Evolutionary conservation across 768 basidiomycete species (phyloP).

Genomic region (Inosperma sp.): DNA sequence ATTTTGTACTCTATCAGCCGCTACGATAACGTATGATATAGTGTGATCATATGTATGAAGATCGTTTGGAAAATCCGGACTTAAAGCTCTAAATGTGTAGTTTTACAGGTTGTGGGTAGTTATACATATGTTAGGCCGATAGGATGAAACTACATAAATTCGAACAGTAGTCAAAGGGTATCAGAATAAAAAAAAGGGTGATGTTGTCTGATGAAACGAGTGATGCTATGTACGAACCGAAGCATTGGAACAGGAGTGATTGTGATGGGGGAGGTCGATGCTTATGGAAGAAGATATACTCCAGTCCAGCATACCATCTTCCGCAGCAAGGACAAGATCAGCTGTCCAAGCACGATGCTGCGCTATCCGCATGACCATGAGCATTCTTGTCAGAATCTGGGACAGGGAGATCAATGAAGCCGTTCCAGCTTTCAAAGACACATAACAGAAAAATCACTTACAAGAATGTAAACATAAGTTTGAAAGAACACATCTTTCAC

Average conservation of each 20-base stretch:
- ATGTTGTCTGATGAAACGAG: background rate
- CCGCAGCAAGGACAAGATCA: constrained; percentile 31
- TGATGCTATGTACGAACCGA: background rate
- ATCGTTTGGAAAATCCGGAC: too few relatives aligned
- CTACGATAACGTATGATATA: too few relatives aligned
- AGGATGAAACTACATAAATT: background rate
- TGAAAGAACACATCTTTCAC: constrained; percentile 30
- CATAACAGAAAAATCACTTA: constrained; percentile 16
- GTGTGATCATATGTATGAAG: too few relatives aligned
- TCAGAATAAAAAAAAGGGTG: background rate
- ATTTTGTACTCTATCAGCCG: too few relatives aligned
- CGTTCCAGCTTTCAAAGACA: background rate
- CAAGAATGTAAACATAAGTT: constrained; percentile 29
- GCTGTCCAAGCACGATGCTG: constrained; percentile 38
- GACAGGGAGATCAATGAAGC: background rate
- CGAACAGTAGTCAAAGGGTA: background rate
- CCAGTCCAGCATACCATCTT: constrained; percentile 35
- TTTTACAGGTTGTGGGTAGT: too few relatives aligned
- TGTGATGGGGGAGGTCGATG: constrained; percentile 19
- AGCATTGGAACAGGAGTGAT: background rate
- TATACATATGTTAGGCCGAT: too few relatives aligned
- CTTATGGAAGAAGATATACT: constrained; percentile 36
- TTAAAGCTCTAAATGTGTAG: too few relatives aligned
- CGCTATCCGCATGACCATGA: constrained; percentile 38
- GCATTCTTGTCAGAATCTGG: constrained; percentile 35